Evolutionary conservation across 139 green algal genomes (phyloP).

Genomic region (Asterochloris erici): DNA sequence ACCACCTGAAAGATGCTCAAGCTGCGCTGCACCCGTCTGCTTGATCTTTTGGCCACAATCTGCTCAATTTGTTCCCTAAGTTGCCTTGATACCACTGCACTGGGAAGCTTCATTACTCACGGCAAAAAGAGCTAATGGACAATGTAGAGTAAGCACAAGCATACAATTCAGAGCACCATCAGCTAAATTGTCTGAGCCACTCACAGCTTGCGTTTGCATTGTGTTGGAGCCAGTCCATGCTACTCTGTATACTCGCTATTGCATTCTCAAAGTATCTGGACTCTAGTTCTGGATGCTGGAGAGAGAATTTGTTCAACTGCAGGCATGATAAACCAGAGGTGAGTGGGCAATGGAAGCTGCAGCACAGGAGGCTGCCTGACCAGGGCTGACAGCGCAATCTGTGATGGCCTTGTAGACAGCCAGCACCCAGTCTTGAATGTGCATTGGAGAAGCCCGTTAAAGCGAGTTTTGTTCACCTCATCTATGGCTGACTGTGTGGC

Average conservation of each 20-base stretch:
- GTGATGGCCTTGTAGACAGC: neutral
- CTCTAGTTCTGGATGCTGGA: slow-evolving; percentile 16
- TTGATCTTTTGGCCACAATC: too few species aligned
- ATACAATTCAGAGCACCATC: too few species aligned
- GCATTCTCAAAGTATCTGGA: slow-evolving; percentile 28
- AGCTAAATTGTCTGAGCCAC: neutral
- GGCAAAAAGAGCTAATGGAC: too few species aligned
- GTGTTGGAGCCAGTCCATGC: slow-evolving; percentile 25
- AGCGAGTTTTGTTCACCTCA: slow-evolving; percentile 12
- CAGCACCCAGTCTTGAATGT: neutral
- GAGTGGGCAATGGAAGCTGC: neutral
- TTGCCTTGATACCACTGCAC: too few species aligned
- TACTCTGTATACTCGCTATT: slow-evolving; percentile 37
- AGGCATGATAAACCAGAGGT: neutral
- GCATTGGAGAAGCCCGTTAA: neutral
- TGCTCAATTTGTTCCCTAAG: too few species aligned
- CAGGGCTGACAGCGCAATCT: neutral
- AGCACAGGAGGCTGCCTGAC: neutral
- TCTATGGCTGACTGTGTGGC: neutral
- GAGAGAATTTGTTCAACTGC: slow-evolving; percentile 21
- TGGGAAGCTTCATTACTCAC: too few species aligned
- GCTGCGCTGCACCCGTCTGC: too few species aligned
- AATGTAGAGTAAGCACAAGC: too few species aligned
- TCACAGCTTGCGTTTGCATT: slow-evolving; percentile 2
- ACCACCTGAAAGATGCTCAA: too few species aligned